Conservation (phyloP, 495 filamentous ascomycete genomes). For the Aspergillus egyptiacus region DNA sequence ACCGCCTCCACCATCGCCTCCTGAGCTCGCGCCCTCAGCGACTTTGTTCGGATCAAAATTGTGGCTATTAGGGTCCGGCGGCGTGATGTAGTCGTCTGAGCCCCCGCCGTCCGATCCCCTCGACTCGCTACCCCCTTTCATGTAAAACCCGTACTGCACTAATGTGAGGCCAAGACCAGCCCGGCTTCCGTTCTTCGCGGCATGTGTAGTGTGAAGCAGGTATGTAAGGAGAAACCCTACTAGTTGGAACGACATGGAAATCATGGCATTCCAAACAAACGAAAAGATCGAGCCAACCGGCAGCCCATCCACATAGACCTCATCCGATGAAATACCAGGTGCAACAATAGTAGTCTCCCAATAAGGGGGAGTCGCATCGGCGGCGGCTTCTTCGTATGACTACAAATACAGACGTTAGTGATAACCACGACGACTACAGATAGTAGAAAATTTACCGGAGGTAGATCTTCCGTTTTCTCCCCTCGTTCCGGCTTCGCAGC, state of each 20-base stretch:
- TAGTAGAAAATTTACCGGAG: slow-evolving; percentile 64
- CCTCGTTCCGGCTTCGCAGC: slow-evolving; percentile 84
- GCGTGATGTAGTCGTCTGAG: slow-evolving; percentile 48
- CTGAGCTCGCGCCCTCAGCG: slow-evolving; percentile 27
- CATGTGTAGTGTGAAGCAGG: slow-evolving; percentile 94
- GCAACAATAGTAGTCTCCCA: slow-evolving; percentile 98
- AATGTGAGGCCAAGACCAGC: slow-evolving; percentile 92
- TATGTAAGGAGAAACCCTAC: slow-evolving; percentile 97
- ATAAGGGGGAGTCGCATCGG: slow-evolving; percentile 93
- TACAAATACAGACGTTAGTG: slow-evolving; percentile 31
- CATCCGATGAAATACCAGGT: slow-evolving; percentile 77
- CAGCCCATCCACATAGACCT: slow-evolving; percentile 94
- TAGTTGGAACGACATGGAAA: slow-evolving; percentile 95
- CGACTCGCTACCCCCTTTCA: slow-evolving; percentile 59
- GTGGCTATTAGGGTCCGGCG: slow-evolving; percentile 83
- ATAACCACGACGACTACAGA: background rate
- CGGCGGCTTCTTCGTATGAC: slow-evolving; percentile 98
- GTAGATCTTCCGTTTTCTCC: slow-evolving; percentile 76
- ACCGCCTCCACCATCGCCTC: slow-evolving; percentile 33
- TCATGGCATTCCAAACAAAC: slow-evolving; percentile 98
- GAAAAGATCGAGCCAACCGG: slow-evolving; percentile 93
- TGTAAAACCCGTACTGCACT: slow-evolving; percentile 94
- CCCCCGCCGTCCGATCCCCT: slow-evolving; percentile 41
- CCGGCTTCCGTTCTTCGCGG: slow-evolving; percentile 92
- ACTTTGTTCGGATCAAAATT: slow-evolving; percentile 74